Evolutionary conservation across 805 yeast genomes (phyloP).

Genomic region (Monosporozyma unispora): DNA sequence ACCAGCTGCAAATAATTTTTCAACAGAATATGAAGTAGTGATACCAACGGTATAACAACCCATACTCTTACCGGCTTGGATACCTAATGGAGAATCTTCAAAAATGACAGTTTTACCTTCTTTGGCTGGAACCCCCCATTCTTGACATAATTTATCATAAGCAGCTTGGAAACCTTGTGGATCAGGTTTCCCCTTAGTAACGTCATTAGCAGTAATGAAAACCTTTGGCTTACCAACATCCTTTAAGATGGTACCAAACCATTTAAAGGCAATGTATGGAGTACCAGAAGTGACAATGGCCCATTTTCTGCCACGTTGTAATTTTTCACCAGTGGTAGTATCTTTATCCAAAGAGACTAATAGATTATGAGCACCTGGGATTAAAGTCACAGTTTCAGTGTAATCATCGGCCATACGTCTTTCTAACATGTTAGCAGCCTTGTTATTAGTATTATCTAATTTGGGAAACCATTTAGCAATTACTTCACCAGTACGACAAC

Average conservation of each 20-base stretch:
- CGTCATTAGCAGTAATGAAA: constrained; percentile 73
- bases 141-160: constrained; percentile 42
- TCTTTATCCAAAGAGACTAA: constrained; percentile 39
- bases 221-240: constrained; percentile 52
- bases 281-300: constrained; percentile 80
- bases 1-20: constrained; percentile 56
- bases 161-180: constrained; percentile 67
- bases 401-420: constrained; percentile 53
- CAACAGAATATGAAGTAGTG: constrained; percentile 60
- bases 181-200: constrained; percentile 66
- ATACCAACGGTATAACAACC: constrained; percentile 72
- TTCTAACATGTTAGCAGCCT: constrained; percentile 47
- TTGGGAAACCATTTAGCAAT: constrained; percentile 59
- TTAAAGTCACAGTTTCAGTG: constrained; percentile 56
- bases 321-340: constrained; percentile 8
- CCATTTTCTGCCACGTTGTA: constrained; percentile 43
- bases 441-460: constrained; percentile 47
- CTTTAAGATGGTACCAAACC: constrained; percentile 51
- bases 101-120: constrained; percentile 46
- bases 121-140: constrained; percentile 10
- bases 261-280: constrained; percentile 56
- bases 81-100: constrained; percentile 83
- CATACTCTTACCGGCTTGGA: constrained; percentile 66
- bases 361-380: constrained; percentile 60
- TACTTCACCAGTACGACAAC: constrained; percentile 65